Evolutionary conservation across 768 basidiomycete species (phyloP).

Genomic region (Serendipita sp.): DNA sequence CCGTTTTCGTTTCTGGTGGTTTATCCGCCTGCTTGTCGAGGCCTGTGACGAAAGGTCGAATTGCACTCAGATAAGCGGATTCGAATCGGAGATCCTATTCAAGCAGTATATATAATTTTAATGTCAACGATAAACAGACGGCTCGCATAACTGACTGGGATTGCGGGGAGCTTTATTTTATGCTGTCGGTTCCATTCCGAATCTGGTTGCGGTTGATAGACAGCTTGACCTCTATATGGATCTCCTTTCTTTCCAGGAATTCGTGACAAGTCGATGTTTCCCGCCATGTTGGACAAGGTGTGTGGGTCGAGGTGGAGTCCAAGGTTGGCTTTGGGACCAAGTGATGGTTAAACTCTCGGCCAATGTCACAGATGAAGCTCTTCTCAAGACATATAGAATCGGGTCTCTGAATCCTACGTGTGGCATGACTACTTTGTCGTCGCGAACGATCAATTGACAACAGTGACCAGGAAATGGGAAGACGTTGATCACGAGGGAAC

Average conservation of each 20-base stretch:
- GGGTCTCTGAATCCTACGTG: slow-evolving; percentile 63
- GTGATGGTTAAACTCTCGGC: slow-evolving; percentile 47
- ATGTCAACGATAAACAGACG: background rate
- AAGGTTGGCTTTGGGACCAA: background rate
- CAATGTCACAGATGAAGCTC: slow-evolving; percentile 58
- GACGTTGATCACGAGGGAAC: slow-evolving; percentile 74
- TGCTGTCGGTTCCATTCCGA: background rate
- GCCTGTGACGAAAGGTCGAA: background rate
- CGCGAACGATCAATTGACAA: slow-evolving; percentile 5
- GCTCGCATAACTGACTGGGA: background rate
- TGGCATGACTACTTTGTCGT: slow-evolving; percentile 11
- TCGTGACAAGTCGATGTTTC: background rate
- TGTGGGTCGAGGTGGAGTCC: background rate
- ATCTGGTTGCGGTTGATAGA: background rate
- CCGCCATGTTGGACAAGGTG: background rate
- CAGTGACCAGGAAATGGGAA: slow-evolving; percentile 50
- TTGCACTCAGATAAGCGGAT: slow-evolving; percentile 1
- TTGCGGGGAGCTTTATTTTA: slow-evolving; percentile 1
- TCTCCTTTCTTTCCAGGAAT: slow-evolving; percentile 3
- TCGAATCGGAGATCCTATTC: slow-evolving; percentile 3
- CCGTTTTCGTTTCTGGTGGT: background rate
- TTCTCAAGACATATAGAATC: slow-evolving; percentile 80
- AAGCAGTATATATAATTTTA: background rate
- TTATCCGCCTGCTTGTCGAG: background rate
- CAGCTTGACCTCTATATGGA: slow-evolving; percentile 2